Conservation (phyloP, 148 eudicot species). For the Selenicereus undatus region DNA sequence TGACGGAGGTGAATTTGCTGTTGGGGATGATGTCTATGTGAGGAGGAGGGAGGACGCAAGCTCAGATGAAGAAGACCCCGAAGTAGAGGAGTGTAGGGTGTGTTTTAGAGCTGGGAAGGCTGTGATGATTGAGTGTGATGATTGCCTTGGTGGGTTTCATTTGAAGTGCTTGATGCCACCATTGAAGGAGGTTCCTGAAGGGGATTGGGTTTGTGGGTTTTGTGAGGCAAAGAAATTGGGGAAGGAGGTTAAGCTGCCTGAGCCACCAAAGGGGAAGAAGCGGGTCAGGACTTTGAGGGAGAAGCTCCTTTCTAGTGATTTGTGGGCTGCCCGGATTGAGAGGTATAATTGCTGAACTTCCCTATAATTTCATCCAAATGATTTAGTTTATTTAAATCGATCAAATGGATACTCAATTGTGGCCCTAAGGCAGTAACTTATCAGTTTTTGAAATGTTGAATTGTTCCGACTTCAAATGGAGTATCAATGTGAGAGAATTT, state of each 20-base stretch:
- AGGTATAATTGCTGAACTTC: constrained; percentile 39
- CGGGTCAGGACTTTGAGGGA: constrained; percentile 71
- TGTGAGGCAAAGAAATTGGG: constrained; percentile 70
- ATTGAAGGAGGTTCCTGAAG: constrained; percentile 72
- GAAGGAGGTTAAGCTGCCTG: constrained; percentile 50
- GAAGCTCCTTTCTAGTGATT: constrained; percentile 83
- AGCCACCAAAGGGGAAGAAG: constrained; percentile 69
- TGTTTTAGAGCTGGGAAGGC: constrained; percentile 60
- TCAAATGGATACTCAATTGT: neutral
- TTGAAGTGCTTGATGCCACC: constrained; percentile 93
- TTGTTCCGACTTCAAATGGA: neutral
- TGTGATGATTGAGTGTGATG: constrained; percentile 91
- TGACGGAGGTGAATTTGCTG: constrained; percentile 72
- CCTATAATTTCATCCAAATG: neutral
- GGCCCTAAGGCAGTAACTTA: neutral
- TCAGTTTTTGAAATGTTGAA: neutral
- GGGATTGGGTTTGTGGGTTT: constrained; percentile 87
- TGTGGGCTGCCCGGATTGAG: constrained; percentile 90
- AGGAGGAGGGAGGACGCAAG: constrained; percentile 76
- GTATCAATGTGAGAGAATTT: constrained; percentile 1
- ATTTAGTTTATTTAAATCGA: constrained; percentile 7
- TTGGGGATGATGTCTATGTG: constrained; percentile 78
- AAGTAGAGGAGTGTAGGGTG: constrained; percentile 78
- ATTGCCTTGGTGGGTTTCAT: constrained; percentile 89
- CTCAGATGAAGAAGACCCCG: constrained; percentile 73